These are phyloP conservation scores for Argentina anserina DNA, from an alignment of 306 rosid species.

Conservation along the genomic window DNA sequence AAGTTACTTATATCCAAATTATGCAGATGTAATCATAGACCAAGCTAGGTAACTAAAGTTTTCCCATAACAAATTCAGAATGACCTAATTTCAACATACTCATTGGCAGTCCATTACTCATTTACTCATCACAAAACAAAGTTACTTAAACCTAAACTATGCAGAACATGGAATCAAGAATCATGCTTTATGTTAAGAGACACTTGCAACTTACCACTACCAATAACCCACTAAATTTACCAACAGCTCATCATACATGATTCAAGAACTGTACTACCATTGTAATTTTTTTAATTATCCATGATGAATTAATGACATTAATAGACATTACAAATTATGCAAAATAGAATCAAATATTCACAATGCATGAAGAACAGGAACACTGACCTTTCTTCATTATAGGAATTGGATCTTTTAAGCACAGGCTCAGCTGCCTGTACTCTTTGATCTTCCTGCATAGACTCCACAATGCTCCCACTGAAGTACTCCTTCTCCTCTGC, in stretches of 20 bases:
- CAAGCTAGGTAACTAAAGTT: neutral
- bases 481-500: constrained; percentile 82
- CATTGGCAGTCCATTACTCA: neutral
- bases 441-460: constrained; percentile 44
- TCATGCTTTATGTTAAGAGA: neutral
- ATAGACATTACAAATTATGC: neutral
- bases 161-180: neutral
- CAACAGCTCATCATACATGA: neutral
- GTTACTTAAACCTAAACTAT: neutral
- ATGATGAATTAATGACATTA: too few species aligned
- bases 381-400: constrained; percentile 64
- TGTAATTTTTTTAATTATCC: neutral
- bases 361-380: neutral
- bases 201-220: neutral
- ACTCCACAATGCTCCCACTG: constrained; percentile 76
- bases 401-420: constrained; percentile 66
- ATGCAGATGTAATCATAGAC: neutral
- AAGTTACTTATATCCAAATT: neutral
- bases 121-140: neutral
- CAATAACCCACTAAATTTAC: neutral
- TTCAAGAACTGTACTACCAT: neutral
- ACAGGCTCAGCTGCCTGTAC: constrained; percentile 22
- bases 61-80: neutral
- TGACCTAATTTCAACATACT: neutral
- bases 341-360: neutral